These are phyloP conservation scores for Penicillium rolfsii DNA, from an alignment of 2,329 filamentous ascomycete genomes.

Conservation along the genomic window DNA sequence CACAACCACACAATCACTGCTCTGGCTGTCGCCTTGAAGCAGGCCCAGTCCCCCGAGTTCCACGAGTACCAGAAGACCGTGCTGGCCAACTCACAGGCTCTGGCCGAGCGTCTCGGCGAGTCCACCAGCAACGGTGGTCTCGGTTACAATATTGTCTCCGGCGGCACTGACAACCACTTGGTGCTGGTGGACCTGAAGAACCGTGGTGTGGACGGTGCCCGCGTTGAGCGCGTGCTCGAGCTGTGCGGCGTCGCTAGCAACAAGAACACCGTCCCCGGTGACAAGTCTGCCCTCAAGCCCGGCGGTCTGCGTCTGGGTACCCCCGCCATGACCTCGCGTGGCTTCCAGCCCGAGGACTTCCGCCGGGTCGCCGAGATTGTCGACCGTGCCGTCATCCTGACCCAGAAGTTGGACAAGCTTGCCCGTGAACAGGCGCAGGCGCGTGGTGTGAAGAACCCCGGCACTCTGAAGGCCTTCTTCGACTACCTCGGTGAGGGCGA, in stretches of 20 bases:
- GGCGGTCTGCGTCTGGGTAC: conserved; percentile 93
- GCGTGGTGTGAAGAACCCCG: conserved; percentile 87
- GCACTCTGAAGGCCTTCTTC: conserved; percentile 99
- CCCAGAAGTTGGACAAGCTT: conserved; percentile 72
- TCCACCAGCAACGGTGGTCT: conserved; percentile 72
- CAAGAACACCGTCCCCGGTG: conserved; percentile 98
- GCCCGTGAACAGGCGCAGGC: conserved; percentile 74
- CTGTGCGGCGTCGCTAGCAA: conserved; percentile 96
- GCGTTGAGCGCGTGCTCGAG: conserved; percentile 87
- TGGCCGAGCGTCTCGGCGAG: conserved; percentile 71
- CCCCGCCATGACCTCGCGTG: conserved; percentile 95
- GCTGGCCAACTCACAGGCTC: conserved; percentile 86
- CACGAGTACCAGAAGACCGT: conserved; percentile 92
- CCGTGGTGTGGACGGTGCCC: conserved; percentile 83
- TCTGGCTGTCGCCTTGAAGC: conserved; percentile 90
- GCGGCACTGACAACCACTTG: conserved; percentile 97
- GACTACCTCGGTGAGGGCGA: conserved; percentile 80
- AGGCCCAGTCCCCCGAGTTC: conserved; percentile 89
- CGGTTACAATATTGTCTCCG: conserved; percentile 91
- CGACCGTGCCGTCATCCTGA: conserved; percentile 78
- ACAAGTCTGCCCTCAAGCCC: conserved; percentile 89
- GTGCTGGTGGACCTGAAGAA: conserved; percentile 92
- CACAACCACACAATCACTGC: conserved; percentile 99
- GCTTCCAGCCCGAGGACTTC: conserved; percentile 90
- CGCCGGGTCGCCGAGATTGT: conserved; percentile 82